These are phyloP conservation scores for Tricholoma hemisulphureum DNA, from an alignment of 768 basidiomycete species.

Conservation along the genomic window DNA sequence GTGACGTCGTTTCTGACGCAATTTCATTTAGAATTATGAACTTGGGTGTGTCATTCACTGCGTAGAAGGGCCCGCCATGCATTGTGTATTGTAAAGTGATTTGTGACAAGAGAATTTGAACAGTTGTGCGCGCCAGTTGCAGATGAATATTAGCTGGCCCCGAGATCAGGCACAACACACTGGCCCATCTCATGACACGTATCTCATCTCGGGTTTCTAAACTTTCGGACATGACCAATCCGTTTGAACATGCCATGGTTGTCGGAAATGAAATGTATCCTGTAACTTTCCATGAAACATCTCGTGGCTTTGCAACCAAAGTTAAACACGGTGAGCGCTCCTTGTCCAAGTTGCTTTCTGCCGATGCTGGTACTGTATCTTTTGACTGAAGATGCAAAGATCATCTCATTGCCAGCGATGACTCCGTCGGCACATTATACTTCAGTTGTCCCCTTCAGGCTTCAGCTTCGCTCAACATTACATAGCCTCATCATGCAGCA, in stretches of 20 bases:
- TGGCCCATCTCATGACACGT: background rate
- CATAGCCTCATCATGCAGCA: background rate
- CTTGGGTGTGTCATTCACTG: background rate
- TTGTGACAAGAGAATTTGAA: background rate
- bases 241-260: slow-evolving; percentile 5
- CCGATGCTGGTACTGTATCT: background rate
- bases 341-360: background rate
- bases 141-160: background rate
- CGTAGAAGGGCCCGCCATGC: background rate
- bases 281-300: background rate
- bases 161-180: slow-evolving; percentile 4
- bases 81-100: slow-evolving; percentile 2
- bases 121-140: background rate
- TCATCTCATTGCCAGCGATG: background rate
- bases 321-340: slow-evolving; percentile 3
- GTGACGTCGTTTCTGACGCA: slow-evolving; percentile 14
- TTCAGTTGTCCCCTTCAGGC: background rate
- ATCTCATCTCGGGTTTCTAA: slow-evolving; percentile 9
- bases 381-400: background rate
- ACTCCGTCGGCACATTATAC: no score
- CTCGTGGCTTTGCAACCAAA: background rate
- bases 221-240: background rate
- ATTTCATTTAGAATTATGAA: slow-evolving; percentile 20
- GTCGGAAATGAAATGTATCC: slow-evolving; percentile 17
- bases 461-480: background rate